Percentiles rank a stretch among this genome's conserved stretches.
Conservation (phyloP, 2,329 filamentous ascomycete species). For the Ophidiomyces ophidiicola region DNA sequence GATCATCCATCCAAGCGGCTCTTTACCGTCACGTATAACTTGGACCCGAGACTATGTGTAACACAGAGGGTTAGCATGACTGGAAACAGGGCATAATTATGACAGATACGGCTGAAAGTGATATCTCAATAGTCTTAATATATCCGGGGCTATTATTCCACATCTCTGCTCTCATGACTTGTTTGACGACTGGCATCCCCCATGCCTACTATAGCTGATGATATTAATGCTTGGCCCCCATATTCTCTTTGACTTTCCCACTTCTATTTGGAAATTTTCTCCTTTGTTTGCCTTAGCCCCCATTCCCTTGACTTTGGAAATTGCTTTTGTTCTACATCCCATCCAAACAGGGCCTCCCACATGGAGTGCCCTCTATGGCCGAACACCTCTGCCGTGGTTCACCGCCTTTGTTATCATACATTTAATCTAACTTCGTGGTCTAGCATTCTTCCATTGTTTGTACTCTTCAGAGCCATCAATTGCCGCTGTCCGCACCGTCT, state of each 20-base stretch:
- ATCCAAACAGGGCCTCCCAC: no score
- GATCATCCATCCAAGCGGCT: constrained; percentile 1
- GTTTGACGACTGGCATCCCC: constrained; percentile 5
- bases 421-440: no score
- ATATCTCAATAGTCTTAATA: constrained; percentile 9
- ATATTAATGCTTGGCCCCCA: neutral
- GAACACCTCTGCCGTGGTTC: no score
- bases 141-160: constrained; percentile 6
- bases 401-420: no score
- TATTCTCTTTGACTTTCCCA: neutral
- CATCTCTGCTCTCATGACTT: constrained; percentile 1
- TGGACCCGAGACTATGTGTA: constrained; percentile 8
- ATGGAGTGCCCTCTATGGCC: no score
- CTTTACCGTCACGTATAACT: constrained; percentile 3
- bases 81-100: neutral
- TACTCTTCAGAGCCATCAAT: no score
- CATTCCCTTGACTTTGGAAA: no score
- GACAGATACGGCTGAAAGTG: neutral
- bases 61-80: constrained; percentile 2
- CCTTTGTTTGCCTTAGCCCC: neutral
- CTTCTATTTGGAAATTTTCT: neutral
- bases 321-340: no score
- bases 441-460: no score
- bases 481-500: no score
- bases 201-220: constrained; percentile 5